Percentiles rank a stretch among this genome's conserved stretches.
Conservation (phyloP, 108 stramenopile species). For the Pseudonitzschia pungens region DNA sequence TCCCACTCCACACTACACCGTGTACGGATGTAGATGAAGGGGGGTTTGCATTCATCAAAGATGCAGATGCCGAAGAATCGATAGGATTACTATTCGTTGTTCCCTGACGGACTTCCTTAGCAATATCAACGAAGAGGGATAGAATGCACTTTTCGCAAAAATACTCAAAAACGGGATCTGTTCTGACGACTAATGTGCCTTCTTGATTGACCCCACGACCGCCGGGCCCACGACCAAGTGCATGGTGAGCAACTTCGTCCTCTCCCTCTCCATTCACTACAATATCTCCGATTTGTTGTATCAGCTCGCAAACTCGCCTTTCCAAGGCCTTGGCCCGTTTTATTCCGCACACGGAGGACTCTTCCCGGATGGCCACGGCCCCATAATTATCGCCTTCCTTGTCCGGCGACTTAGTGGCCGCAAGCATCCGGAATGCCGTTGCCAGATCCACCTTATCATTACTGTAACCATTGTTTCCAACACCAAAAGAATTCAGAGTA, state of each 20-base stretch:
- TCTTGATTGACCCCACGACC: neutral
- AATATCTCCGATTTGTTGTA: constrained; percentile 46
- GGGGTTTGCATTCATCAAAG: neutral
- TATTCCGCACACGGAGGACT: constrained; percentile 34
- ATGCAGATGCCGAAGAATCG: neutral
- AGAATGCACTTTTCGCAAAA: constrained; percentile 85
- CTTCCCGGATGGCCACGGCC: constrained; percentile 37
- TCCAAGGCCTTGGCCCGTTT: constrained; percentile 35
- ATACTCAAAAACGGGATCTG: constrained; percentile 73
- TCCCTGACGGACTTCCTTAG: constrained; percentile 41
- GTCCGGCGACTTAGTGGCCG: constrained; percentile 38
- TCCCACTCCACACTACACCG: constrained; percentile 64
- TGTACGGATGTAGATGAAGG: constrained; percentile 35
- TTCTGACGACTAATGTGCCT: constrained; percentile 15
- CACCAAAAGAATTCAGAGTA: neutral
- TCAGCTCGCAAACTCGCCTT: constrained; percentile 33
- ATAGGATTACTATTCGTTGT: neutral
- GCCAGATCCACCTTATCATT: constrained; percentile 22
- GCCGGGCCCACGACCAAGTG: neutral
- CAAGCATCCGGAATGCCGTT: constrained; percentile 45
- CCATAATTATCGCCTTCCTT: constrained; percentile 47
- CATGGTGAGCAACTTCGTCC: neutral
- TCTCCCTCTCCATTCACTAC: constrained; percentile 29
- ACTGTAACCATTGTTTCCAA: neutral
- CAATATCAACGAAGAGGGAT: constrained; percentile 71